A percentile compares a stretch with the other conserved stretches of the same genome.
phyloP scores from a whole-genome alignment of 2,329 filamentous ascomycete genomes.

The Talaromyces rugulosus region DNA sequence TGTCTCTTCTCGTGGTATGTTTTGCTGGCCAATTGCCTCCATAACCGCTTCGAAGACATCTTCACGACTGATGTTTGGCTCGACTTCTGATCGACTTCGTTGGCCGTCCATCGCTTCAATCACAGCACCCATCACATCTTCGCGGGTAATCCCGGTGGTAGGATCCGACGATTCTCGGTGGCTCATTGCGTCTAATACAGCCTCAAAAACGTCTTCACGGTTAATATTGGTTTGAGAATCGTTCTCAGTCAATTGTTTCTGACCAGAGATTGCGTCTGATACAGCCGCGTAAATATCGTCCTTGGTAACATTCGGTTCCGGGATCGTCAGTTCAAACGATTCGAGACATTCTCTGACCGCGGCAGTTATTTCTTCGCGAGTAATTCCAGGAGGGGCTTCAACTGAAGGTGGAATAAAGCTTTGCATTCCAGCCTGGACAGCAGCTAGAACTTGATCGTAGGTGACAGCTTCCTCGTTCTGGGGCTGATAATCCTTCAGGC shows the following conservation, averaged over 20 bases:
- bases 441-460: conserved; percentile 78
- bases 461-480: conserved; percentile 58
- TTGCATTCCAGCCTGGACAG: conserved; percentile 80
- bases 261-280: conserved; percentile 14
- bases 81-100: conserved; percentile 30
- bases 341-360: conserved; percentile 77
- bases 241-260: neutral
- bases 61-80: conserved; percentile 19
- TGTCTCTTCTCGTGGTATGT: neutral
- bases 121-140: conserved; percentile 57
- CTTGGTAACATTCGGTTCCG: conserved; percentile 15
- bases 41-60: conserved; percentile 12
- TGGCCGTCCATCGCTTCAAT: conserved; percentile 25
- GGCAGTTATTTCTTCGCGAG: conserved; percentile 10
- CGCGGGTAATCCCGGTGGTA: conserved; percentile 26
- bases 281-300: conserved; percentile 16
- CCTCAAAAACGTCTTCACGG: conserved; percentile 58
- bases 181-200: conserved; percentile 41
- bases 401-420: conserved; percentile 72
- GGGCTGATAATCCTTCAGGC: conserved; percentile 68
- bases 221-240: conserved; percentile 3
- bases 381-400: conserved; percentile 51
- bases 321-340: conserved; percentile 61
- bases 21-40: conserved; percentile 19
- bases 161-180: conserved; percentile 13